Percentiles rank a stretch among this genome's conserved stretches.
phyloP scores from a whole-genome alignment of 345 rosid genomes.

The Pugionium dolabratum region DNA sequence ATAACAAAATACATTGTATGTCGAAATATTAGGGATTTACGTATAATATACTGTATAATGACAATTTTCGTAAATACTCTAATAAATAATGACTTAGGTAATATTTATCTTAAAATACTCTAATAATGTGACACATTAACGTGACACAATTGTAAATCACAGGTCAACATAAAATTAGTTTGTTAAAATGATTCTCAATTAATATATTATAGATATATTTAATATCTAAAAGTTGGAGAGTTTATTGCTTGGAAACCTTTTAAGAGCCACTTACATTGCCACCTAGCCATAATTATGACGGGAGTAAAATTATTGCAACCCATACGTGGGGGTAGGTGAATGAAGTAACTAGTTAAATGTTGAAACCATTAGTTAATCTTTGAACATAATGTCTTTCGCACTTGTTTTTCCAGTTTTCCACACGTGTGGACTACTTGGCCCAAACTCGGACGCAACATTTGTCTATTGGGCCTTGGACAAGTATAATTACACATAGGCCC shows the following conservation, averaged over 20 bases:
- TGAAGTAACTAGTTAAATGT: conserved; percentile 14
- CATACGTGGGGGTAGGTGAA: conserved; percentile 36
- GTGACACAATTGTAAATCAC: too few species aligned
- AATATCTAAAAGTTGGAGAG: background rate
- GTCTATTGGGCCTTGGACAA: conserved; percentile 13
- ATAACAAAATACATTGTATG: too few species aligned
- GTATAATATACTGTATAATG: too few species aligned
- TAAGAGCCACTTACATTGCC: conserved; percentile 17
- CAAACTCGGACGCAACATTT: background rate
- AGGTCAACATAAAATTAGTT: too few species aligned
- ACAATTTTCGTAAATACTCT: too few species aligned
- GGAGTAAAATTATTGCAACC: conserved; percentile 16
- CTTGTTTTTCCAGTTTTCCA: conserved; percentile 10
- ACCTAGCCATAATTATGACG: conserved; percentile 24
- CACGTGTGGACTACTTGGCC: conserved; percentile 23
- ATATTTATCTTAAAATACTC: too few species aligned
- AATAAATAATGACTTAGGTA: too few species aligned
- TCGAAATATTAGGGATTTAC: too few species aligned
- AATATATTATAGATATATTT: too few species aligned
- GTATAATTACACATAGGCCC: background rate
- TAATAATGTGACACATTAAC: too few species aligned
- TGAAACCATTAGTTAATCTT: conserved; percentile 16
- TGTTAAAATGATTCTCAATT: too few species aligned
- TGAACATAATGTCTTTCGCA: conserved; percentile 3
- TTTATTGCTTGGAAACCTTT: conserved; percentile 31